phyloP scores from a whole-genome alignment of 108 stramenopile genomes.

The Aurantiochytrium sp. region DNA sequence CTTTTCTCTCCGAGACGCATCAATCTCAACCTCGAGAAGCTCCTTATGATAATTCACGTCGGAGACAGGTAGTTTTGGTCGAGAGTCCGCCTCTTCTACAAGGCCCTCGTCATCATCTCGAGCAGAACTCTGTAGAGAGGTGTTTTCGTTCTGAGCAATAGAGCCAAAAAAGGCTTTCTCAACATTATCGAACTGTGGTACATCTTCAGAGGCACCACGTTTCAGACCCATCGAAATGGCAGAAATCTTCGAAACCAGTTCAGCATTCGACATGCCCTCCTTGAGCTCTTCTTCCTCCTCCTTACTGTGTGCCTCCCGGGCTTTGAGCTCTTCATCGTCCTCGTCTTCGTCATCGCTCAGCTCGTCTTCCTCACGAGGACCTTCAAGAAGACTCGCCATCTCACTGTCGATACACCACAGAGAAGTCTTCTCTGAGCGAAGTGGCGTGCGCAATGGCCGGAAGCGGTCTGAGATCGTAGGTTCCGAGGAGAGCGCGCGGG shows the following conservation, averaged over 20 bases:
- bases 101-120: too few species aligned
- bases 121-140: too few species aligned
- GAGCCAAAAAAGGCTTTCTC: not conserved
- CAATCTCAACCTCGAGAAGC: not conserved
- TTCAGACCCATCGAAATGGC: too few species aligned
- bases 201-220: not conserved
- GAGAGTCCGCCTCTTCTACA: too few species aligned
- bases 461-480: not conserved
- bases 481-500: not conserved
- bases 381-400: not conserved
- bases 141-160: too few species aligned
- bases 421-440: not conserved
- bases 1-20: not conserved
- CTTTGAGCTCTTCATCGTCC: not conserved
- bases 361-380: not conserved
- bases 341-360: not conserved
- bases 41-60: not conserved
- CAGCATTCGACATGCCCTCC: not conserved
- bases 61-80: too few species aligned
- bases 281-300: not conserved
- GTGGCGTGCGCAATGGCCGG: not conserved
- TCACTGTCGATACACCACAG: not conserved
- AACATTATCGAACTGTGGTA: not conserved
- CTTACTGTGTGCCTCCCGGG: not conserved
- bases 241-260: too few species aligned